Base-by-base conservation (phyloP, 2,329 filamentous ascomycete genomes). In the Xylariaceae sp. region DNA sequence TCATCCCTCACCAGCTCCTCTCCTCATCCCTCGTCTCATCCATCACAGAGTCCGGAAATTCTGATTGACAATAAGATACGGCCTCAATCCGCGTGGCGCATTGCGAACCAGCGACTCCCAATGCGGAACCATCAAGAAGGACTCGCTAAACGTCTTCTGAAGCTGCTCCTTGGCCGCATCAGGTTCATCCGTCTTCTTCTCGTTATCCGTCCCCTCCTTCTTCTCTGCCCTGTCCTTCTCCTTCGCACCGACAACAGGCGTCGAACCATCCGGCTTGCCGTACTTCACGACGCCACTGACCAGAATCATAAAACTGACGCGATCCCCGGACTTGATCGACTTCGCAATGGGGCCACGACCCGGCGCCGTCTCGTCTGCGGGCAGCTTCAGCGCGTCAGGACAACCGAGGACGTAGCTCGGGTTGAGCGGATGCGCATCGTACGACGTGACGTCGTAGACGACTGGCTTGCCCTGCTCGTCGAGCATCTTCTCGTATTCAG, bases 341-440 rank as follows among this genome's bases (percentile, higher is more conserved):
- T 64, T 61, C 23, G 51, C 49, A 11, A 55, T 39, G 39, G 56
- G 60, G 3, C 51, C 53, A 2, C 74, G 6, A 63, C 66, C 67
- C 13, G 56, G 51, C 45, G 48, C 54, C 2, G 9, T 34, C 6
- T 23, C 52, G 41, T 56, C 58, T 1, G 41, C 11, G 17, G 35
- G 37, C 4, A 30, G 41, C 1, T 53, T 18, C 15, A 77, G 69
- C 62, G 67, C 73, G 4, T 80, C 80, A 2, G 81, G 78, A n/a
- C 82, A 83, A 34, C 82, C 82, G 65, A 82, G 76, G 54, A 76
- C 74, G 70, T 85, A 89, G 59, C 82, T 80, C 9, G 83, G 80
- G 75, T 93, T 94, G 68, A 93, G 77, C 51, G 92, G 84, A 65
- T 95, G 90, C 59, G 85, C 86, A 74, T 96, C 89, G 67, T 88